phyloP scores from a whole-genome alignment of 768 basidiomycete species.

The Saitozyma sp. region DNA sequence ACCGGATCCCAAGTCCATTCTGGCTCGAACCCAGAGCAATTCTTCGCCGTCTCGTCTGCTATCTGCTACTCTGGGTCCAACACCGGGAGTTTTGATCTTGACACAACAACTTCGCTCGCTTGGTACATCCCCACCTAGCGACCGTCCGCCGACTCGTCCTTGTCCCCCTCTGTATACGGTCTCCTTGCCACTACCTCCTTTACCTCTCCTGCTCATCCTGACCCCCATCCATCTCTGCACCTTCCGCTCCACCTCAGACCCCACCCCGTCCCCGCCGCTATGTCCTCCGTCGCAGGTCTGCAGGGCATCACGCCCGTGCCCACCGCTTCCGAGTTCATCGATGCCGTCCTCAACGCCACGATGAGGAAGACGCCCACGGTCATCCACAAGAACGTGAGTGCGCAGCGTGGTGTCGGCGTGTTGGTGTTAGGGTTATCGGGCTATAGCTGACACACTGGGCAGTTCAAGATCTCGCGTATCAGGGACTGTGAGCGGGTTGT shows the following conservation, averaged over 20 bases:
- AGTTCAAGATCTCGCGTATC: slow-evolving; percentile 97
- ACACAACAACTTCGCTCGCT: too few relatives aligned
- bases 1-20: too few relatives aligned
- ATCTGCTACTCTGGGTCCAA: too few relatives aligned
- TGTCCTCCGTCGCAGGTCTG: slow-evolving; percentile 60
- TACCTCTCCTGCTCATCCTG: neutral
- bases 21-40: too few relatives aligned
- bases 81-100: too few relatives aligned
- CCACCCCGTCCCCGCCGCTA: slow-evolving; percentile 13
- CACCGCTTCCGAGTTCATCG: slow-evolving; percentile 85
- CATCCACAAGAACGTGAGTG: slow-evolving; percentile 83
- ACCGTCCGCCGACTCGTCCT: too few relatives aligned
- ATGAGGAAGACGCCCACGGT: slow-evolving; percentile 98
- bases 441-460: slow-evolving; percentile 3
- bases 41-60: too few relatives aligned
- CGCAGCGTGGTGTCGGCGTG: neutral
- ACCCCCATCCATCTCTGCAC: too few relatives aligned
- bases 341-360: slow-evolving; percentile 58
- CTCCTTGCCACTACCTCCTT: too few relatives aligned
- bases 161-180: too few relatives aligned
- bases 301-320: slow-evolving; percentile 99
- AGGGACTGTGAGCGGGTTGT: slow-evolving; percentile 60
- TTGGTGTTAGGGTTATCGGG: neutral
- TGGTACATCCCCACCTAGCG: too few relatives aligned
- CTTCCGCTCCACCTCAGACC: neutral